Evolutionary conservation across 2,329 filamentous ascomycete genomes (phyloP).

Genomic region (Lithohypha guttulata): DNA sequence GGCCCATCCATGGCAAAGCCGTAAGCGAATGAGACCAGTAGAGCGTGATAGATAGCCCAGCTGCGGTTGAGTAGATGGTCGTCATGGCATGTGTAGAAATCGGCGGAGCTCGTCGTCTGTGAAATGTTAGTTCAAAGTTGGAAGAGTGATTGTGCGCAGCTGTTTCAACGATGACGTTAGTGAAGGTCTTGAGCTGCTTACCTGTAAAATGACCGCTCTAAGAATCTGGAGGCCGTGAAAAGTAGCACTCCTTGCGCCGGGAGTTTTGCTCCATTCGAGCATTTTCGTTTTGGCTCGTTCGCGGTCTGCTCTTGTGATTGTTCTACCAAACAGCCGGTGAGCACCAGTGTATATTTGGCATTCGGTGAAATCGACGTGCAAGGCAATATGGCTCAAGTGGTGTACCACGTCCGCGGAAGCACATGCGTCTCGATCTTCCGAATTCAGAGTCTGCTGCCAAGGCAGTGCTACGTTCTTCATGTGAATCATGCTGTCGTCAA

Average conservation of each 20-base stretch:
- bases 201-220: constrained; percentile 67
- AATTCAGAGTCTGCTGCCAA: constrained; percentile 33
- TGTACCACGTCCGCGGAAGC: constrained; percentile 83
- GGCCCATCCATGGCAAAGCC: constrained; percentile 82
- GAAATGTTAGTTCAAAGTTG: constrained; percentile 73
- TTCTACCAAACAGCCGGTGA: constrained; percentile 70
- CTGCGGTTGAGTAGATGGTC: constrained; percentile 84
- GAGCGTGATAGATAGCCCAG: constrained; percentile 91
- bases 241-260: constrained; percentile 77
- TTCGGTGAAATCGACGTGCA: constrained; percentile 95
- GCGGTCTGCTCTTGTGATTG: constrained; percentile 73
- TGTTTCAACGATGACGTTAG: too few species aligned
- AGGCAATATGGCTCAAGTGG: constrained; percentile 92
- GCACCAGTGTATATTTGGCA: constrained; percentile 92
- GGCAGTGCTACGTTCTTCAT: constrained; percentile 19
- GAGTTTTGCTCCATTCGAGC: constrained; percentile 78
- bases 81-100: constrained; percentile 57
- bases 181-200: constrained; percentile 65
- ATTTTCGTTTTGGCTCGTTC: constrained; percentile 66
- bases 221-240: constrained; percentile 88
- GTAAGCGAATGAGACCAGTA: constrained; percentile 88
- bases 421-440: constrained; percentile 60
- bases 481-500: constrained; percentile 62
- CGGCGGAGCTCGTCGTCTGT: constrained; percentile 29
- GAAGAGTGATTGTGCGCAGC: too few species aligned